These are phyloP conservation scores for Dactylonectria macrodidyma DNA, from an alignment of 2,329 filamentous ascomycete genomes.

Conservation along the genomic window DNA sequence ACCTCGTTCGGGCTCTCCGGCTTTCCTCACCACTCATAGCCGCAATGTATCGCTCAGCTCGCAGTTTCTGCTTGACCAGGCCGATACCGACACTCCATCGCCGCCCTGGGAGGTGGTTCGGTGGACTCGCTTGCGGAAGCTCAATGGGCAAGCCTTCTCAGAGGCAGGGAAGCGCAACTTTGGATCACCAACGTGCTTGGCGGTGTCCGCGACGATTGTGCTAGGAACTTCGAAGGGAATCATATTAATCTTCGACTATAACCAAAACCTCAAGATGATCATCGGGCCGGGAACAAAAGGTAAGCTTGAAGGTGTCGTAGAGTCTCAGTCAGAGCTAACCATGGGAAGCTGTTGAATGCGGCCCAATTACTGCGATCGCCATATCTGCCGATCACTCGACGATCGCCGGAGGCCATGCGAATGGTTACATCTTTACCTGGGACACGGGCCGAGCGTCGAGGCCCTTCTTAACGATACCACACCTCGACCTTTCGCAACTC, in stretches of 20 bases:
- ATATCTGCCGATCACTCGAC: constrained; percentile 96
- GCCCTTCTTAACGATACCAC: constrained; percentile 90
- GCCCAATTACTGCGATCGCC: constrained; percentile 87
- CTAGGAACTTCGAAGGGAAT: constrained; percentile 95
- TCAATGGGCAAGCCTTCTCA: constrained; percentile 91
- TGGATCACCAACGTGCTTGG: constrained; percentile 90
- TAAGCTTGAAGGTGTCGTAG: constrained; percentile 53
- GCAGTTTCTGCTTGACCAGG: constrained; percentile 72
- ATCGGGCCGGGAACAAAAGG: constrained; percentile 94
- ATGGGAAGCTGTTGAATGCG: constrained; percentile 85
- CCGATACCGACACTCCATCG: constrained; percentile 79
- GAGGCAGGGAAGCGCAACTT: constrained; percentile 94
- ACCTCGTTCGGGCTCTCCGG: constrained; percentile 82
- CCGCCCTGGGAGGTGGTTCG: constrained; percentile 97
- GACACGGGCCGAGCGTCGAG: constrained; percentile 86
- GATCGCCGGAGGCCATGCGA: constrained; percentile 89
- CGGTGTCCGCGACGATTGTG: constrained; percentile 89
- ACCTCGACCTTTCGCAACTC: constrained; percentile 76
- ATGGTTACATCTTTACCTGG: constrained; percentile 97
- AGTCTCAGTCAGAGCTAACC: constrained; percentile 48
- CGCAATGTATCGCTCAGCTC: constrained; percentile 86
- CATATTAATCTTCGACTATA: constrained; percentile 96
- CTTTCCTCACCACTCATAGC: constrained; percentile 82
- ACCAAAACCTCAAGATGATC: constrained; percentile 93
- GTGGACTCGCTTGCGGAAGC: constrained; percentile 94